These are phyloP conservation scores for Colletotrichum aenigma DNA, from an alignment of 2,329 filamentous ascomycete genomes.

Conservation along the genomic window DNA sequence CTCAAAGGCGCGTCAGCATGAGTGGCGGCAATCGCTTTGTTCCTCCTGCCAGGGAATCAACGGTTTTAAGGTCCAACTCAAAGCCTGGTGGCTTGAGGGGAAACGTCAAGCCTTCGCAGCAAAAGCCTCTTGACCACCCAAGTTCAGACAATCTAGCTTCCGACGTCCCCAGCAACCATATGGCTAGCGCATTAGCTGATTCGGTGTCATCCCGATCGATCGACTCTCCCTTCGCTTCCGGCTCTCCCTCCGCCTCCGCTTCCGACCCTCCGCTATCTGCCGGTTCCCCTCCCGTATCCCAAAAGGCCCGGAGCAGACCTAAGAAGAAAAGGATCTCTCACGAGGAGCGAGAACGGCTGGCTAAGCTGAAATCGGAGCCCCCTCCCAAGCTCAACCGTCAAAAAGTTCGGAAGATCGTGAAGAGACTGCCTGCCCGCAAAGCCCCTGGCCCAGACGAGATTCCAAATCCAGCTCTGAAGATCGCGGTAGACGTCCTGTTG, in stretches of 20 bases:
- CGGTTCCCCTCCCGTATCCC: not conserved
- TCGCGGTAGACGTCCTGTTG: not conserved
- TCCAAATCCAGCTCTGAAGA: not conserved
- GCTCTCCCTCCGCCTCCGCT: not conserved
- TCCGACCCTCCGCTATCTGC: not conserved
- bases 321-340: not conserved
- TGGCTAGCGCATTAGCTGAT: not conserved
- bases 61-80: not conserved
- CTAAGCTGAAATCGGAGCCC: not conserved
- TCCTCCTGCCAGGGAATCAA: not conserved
- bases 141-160: not conserved
- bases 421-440: not conserved
- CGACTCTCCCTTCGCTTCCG: too few relatives aligned
- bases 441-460: not conserved
- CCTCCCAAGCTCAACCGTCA: not conserved
- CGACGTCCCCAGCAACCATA: not conserved
- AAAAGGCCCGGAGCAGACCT: not conserved
- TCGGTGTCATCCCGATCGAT: not conserved
- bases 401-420: not conserved
- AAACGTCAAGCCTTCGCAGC: not conserved
- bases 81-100: not conserved
- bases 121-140: not conserved
- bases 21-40: not conserved
- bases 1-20: not conserved
- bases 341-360: not conserved